Percentiles rank a stretch among this genome's conserved stretches.
phyloP scores from a whole-genome alignment of 2,329 filamentous ascomycete genomes.

The Dendrostoma leiphaemia region DNA sequence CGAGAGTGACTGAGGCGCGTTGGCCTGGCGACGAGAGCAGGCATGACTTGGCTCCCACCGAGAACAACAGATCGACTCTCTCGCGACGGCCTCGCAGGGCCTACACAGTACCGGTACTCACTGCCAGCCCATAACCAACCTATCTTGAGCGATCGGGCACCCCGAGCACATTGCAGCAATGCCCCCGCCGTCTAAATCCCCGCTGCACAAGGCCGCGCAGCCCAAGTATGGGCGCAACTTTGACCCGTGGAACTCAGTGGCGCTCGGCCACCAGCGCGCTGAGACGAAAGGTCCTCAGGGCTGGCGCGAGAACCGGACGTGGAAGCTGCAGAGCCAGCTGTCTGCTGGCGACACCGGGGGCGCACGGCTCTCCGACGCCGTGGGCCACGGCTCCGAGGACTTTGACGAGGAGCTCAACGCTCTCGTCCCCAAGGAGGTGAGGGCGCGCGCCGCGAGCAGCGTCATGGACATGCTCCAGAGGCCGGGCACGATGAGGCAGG shows the following conservation, averaged over 20 bases:
- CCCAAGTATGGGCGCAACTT: constrained; percentile 47
- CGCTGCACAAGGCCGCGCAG: constrained; percentile 34
- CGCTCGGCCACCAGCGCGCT: constrained; percentile 75
- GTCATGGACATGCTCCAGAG: constrained; percentile 54
- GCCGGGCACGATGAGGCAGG: constrained; percentile 40
- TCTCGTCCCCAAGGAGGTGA: constrained; percentile 42
- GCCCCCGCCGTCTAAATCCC: constrained; percentile 8
- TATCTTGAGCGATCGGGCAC: too few relatives aligned
- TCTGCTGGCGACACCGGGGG: constrained; percentile 55
- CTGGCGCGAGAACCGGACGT: constrained; percentile 69
- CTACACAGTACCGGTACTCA: background rate
- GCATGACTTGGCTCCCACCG: background rate
- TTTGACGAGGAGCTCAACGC: constrained; percentile 44
- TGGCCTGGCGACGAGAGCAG: background rate
- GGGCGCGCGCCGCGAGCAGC: constrained; percentile 38
- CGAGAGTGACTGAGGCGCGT: background rate
- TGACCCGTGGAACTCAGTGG: constrained; percentile 71
- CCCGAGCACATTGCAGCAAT: constrained; percentile 22
- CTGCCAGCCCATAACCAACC: too few relatives aligned
- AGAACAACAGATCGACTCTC: too few relatives aligned
- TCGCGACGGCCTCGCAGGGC: background rate
- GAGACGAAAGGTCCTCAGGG: constrained; percentile 63
- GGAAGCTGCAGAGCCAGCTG: constrained; percentile 72
- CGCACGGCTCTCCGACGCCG: constrained; percentile 60
- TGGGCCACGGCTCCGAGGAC: constrained; percentile 61